Evolutionary conservation across 2,329 filamentous ascomycete species (phyloP).

Genomic region (Periglandula ipomoeae): DNA sequence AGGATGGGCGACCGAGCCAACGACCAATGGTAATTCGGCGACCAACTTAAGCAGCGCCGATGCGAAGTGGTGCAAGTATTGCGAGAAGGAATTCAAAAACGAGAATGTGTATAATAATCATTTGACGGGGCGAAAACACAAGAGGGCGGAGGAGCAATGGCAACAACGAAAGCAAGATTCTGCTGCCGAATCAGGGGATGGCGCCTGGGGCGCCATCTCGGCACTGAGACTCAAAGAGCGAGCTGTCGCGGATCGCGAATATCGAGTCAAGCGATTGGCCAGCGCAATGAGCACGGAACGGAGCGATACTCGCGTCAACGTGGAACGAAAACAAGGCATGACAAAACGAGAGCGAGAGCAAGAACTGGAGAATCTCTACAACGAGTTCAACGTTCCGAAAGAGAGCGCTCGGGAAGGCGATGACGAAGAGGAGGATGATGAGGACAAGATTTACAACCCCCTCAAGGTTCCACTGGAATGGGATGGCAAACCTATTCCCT

Average conservation of each 20-base stretch:
- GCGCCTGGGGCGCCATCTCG: constrained; percentile 21
- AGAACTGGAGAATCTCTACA: constrained; percentile 81
- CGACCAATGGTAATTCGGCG: constrained; percentile 17
- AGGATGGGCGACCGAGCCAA: constrained; percentile 62
- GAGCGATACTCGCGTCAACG: constrained; percentile 83
- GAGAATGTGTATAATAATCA: constrained; percentile 90
- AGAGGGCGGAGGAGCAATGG: constrained; percentile 67
- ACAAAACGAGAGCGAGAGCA: constrained; percentile 92
- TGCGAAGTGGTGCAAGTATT: constrained; percentile 82
- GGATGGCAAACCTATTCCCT: constrained; percentile 98
- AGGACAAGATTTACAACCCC: constrained; percentile 92
- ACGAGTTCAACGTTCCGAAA: constrained; percentile 21
- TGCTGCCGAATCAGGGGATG: constrained; percentile 19
- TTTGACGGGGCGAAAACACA: constrained; percentile 72
- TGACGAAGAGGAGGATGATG: constrained; percentile 64
- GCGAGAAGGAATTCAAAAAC: constrained; percentile 92
- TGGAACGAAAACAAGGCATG: constrained; percentile 95
- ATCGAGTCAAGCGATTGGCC: constrained; percentile 69
- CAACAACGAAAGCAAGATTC: constrained; percentile 36
- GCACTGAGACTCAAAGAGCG: constrained; percentile 69
- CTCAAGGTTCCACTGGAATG: constrained; percentile 91
- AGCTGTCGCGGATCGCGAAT: constrained; percentile 82
- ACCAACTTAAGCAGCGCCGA: constrained; percentile 36
- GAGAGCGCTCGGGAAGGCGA: constrained; percentile 44
- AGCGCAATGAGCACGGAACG: constrained; percentile 79